Conservation (phyloP, 768 basidiomycete genomes). For the Trametes cingulata region DNA sequence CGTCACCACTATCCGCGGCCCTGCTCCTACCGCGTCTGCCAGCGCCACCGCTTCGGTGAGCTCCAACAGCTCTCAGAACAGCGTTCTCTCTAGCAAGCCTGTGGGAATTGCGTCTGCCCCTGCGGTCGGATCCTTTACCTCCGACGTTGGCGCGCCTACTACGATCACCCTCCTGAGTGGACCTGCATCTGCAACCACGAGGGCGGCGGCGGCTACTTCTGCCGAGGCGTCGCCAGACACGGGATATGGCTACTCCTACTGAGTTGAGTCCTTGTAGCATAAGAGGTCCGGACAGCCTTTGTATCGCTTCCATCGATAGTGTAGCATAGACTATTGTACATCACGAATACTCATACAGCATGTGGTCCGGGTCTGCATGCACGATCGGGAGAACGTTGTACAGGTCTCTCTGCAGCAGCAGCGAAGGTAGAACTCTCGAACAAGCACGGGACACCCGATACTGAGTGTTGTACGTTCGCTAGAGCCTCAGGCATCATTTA, state of each 20-base stretch:
- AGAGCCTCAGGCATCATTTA: too few relatives aligned
- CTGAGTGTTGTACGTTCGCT: too few relatives aligned
- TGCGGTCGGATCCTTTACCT: background rate
- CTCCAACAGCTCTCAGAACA: background rate
- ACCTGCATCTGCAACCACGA: background rate
- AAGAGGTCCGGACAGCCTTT: background rate
- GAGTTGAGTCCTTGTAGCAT: background rate
- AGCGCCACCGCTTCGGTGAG: background rate
- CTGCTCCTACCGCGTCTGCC: background rate
- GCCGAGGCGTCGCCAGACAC: background rate
- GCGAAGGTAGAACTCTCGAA: too few relatives aligned
- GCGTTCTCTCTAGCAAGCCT: slow-evolving; percentile 6
- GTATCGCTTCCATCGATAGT: background rate
- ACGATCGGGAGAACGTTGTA: too few relatives aligned
- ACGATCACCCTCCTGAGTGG: slow-evolving; percentile 7
- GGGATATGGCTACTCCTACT: slow-evolving; percentile 14
- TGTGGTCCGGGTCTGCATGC: too few relatives aligned
- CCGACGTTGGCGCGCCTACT: background rate
- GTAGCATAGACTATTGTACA: slow-evolving; percentile 14
- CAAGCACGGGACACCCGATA: too few relatives aligned
- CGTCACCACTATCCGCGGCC: slow-evolving; percentile 7
- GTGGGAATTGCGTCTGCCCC: slow-evolving; percentile 10
- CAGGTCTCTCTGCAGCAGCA: too few relatives aligned
- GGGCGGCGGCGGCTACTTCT: background rate
- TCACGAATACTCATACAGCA: background rate